Conservation (phyloP, 371 early-diverging fungal genomes). For the Mucor circinelloides region DNA sequence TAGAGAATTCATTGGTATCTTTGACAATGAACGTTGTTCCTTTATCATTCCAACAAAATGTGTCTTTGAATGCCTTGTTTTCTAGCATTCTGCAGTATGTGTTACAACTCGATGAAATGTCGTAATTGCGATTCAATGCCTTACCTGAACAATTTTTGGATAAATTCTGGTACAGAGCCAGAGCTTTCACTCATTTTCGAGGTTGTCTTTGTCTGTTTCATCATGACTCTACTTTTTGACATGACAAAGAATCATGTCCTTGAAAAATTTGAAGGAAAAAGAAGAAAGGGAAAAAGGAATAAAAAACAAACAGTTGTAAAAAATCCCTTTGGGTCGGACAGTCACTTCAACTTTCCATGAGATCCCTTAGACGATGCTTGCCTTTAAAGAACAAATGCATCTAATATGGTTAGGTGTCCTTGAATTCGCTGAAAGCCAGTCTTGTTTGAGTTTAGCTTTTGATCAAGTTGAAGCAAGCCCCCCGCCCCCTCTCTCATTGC, state of each 20-base stretch:
- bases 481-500: background rate
- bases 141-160: conserved; percentile 51
- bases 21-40: conserved; percentile 87
- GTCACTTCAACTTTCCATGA: background rate
- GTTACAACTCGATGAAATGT: too few relatives aligned
- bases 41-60: conserved; percentile 74
- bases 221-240: conserved; percentile 12
- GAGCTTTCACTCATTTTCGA: conserved; percentile 13
- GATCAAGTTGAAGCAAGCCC: background rate
- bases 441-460: background rate
- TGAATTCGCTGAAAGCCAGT: background rate
- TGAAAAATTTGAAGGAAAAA: background rate
- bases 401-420: background rate
- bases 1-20: conserved; percentile 75
- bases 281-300: background rate
- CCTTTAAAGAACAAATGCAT: background rate
- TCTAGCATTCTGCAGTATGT: conserved; percentile 59
- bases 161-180: conserved; percentile 45
- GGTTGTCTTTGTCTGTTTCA: conserved; percentile 10
- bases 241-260: conserved; percentile 17
- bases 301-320: background rate
- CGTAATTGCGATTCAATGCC: background rate
- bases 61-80: conserved; percentile 63
- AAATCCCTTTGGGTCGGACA: background rate
- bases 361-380: background rate